Evolutionary conservation across 495 filamentous ascomycete genomes (phyloP).

Genomic region (Aspergillus diversus): DNA sequence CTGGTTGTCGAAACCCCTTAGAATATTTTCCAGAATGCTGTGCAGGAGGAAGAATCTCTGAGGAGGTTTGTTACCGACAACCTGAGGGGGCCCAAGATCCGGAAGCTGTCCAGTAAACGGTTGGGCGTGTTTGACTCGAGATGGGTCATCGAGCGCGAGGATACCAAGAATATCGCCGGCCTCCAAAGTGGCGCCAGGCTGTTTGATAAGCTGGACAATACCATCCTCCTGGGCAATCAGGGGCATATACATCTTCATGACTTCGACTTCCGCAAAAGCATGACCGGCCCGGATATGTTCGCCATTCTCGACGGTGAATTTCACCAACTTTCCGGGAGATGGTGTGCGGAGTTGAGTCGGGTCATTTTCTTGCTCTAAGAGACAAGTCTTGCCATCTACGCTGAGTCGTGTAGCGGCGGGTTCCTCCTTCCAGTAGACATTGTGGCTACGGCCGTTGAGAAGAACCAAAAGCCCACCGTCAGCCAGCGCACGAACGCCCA

Average conservation of each 20-base stretch:
- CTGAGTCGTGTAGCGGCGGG: slow-evolving; percentile 92
- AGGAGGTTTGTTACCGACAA: slow-evolving; percentile 89
- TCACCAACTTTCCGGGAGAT: slow-evolving; percentile 96
- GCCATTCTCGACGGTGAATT: slow-evolving; percentile 96
- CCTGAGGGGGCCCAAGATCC: slow-evolving; percentile 79
- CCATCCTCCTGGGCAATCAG: slow-evolving; percentile 96
- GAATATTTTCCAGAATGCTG: slow-evolving; percentile 82
- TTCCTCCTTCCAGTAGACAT: slow-evolving; percentile 99
- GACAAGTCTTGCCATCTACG: slow-evolving; percentile 95
- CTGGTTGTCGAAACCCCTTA: slow-evolving; percentile 95
- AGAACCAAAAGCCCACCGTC: slow-evolving; percentile 95
- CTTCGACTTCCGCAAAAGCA: slow-evolving; percentile 95
- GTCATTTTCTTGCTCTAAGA: slow-evolving; percentile 99
- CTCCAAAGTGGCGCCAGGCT: slow-evolving; percentile 96
- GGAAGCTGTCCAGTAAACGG: slow-evolving; percentile 94
- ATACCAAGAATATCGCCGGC: slow-evolving; percentile 99
- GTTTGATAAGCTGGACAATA: slow-evolving; percentile 97
- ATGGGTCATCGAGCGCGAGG: slow-evolving; percentile 92
- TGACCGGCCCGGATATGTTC: slow-evolving; percentile 93
- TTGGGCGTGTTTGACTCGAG: slow-evolving; percentile 94
- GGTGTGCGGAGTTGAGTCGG: slow-evolving; percentile 95
- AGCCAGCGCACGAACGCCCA: slow-evolving; percentile 88
- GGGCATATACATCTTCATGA: slow-evolving; percentile 99
- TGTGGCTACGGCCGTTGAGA: slow-evolving; percentile 89
- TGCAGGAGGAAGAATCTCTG: slow-evolving; percentile 80